Conservation (phyloP, 192 early-diverging fungal species). For the Backusella australiensis region DNA sequence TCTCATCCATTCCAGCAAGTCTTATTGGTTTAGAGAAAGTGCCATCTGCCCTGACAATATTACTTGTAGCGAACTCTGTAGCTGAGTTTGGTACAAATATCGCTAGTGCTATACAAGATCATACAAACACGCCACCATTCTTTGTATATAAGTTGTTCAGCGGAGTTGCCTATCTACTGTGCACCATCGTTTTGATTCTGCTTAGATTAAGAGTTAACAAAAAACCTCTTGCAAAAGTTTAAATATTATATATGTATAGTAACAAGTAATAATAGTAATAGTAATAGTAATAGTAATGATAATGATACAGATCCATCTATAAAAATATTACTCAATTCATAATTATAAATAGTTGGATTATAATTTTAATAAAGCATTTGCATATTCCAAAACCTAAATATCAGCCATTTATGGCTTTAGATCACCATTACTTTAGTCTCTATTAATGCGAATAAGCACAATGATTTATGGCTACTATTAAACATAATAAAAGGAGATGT, state of each 20-base stretch:
- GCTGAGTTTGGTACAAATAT: conserved; percentile 33
- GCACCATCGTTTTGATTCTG: neutral
- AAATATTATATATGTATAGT: neutral
- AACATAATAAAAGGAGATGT: neutral
- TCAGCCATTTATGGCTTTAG: neutral
- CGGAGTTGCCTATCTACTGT: conserved; percentile 12
- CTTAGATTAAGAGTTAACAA: conserved; percentile 17
- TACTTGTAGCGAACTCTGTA: conserved; percentile 20
- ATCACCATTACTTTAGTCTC: neutral
- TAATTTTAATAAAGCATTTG: neutral
- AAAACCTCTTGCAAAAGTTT: conserved; percentile 11
- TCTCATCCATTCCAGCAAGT: conserved; percentile 21
- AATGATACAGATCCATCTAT: neutral
- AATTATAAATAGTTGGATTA: neutral
- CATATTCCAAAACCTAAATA: neutral
- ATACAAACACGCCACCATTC: conserved; percentile 19
- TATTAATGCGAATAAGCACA: neutral
- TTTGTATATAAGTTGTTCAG: conserved; percentile 43
- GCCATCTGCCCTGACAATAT: conserved; percentile 14
- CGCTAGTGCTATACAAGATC: conserved; percentile 28
- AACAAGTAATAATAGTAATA: neutral
- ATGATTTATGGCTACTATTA: neutral
- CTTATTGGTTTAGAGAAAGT: conserved; percentile 22
- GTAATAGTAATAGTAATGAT: neutral
- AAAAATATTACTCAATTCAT: neutral